Percentiles rank a stretch among this genome's conserved stretches.
Conservation (phyloP, 768 basidiomycete genomes). For the Lentinus tigrinus region DNA sequence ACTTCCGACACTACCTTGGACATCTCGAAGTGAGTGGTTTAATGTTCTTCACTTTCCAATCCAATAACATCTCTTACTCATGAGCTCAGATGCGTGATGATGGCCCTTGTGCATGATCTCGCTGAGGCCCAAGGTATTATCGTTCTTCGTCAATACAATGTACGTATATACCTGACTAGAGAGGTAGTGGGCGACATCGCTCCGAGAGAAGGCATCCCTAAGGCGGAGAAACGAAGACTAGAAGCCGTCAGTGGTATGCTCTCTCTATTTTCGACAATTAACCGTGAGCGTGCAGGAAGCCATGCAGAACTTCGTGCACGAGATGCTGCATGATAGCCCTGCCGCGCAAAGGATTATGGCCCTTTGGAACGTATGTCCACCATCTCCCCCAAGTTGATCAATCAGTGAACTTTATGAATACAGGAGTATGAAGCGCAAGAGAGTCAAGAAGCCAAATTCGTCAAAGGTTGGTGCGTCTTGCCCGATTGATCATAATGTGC, state of each 20-base stretch:
- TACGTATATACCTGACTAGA: background rate
- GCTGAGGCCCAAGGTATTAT: slow-evolving; percentile 85
- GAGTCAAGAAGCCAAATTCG: slow-evolving; percentile 77
- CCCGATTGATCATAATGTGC: background rate
- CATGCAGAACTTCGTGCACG: slow-evolving; percentile 85
- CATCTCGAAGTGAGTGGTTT: slow-evolving; percentile 58
- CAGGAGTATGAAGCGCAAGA: slow-evolving; percentile 83
- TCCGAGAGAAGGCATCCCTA: slow-evolving; percentile 82
- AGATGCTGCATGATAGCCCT: slow-evolving; percentile 80
- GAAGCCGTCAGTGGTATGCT: slow-evolving; percentile 53
- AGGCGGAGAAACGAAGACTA: slow-evolving; percentile 72
- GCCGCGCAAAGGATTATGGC: slow-evolving; percentile 65
- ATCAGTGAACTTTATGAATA: background rate
- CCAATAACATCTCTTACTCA: background rate
- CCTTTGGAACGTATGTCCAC: slow-evolving; percentile 60
- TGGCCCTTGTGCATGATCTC: slow-evolving; percentile 90
- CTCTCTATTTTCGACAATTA: background rate
- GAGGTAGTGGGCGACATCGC: slow-evolving; percentile 88
- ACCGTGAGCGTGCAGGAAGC: slow-evolving; percentile 54
- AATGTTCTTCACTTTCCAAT: slow-evolving; percentile 15
- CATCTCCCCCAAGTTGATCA: background rate
- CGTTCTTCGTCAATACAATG: too few relatives aligned
- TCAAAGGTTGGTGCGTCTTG: slow-evolving; percentile 58
- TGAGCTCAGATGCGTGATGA: slow-evolving; percentile 71
- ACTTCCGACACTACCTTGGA: slow-evolving; percentile 72